A percentile compares a stretch with the other conserved stretches of the same genome.
Evolutionary conservation across 2,329 filamentous ascomycete species (phyloP).

Genomic region (Colletotrichum australisinense): DNA sequence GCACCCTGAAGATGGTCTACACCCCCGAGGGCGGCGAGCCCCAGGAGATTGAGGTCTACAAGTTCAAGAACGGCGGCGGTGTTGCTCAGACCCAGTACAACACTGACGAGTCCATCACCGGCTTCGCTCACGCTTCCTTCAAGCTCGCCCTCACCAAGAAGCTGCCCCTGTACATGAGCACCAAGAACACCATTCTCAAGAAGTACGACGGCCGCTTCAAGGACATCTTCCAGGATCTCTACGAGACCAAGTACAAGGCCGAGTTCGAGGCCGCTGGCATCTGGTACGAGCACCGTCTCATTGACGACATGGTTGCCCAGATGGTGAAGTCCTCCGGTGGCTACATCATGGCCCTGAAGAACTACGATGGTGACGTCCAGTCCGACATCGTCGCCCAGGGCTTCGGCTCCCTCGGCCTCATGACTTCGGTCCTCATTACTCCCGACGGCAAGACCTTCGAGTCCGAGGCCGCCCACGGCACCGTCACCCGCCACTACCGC

Average conservation of each 20-base stretch:
- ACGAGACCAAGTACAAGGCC: conserved; percentile 86
- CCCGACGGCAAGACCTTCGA: conserved; percentile 98
- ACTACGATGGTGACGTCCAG: conserved; percentile 99
- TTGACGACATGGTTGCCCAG: conserved; percentile 99
- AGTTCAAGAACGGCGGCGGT: conserved; percentile 85
- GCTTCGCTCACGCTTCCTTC: conserved; percentile 96
- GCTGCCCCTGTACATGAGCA: conserved; percentile 98
- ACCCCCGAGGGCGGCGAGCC: conserved; percentile 86
- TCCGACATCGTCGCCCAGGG: conserved; percentile 98
- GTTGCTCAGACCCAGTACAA: conserved; percentile 98
- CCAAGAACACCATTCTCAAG: conserved; percentile 99
- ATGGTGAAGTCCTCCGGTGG: conserved; percentile 99
- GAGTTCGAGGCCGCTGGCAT: conserved; percentile 92
- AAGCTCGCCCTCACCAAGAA: conserved; percentile 91
- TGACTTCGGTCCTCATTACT: conserved; percentile 98
- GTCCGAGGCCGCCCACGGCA: conserved; percentile 97
- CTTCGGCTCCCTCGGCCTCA: conserved; percentile 96
- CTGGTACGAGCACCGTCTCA: conserved; percentile 99
- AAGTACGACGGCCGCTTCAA: conserved; percentile 99
- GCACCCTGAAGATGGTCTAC: conserved; percentile 94
- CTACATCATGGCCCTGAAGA: conserved; percentile 98
- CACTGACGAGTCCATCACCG: conserved; percentile 93
- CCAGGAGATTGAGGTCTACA: conserved; percentile 88
- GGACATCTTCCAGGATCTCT: conserved; percentile 99
- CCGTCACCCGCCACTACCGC: conserved; percentile 97